Base-by-base conservation (phyloP, 805 yeast species). In the Monosporozyma aerobia region DNA sequence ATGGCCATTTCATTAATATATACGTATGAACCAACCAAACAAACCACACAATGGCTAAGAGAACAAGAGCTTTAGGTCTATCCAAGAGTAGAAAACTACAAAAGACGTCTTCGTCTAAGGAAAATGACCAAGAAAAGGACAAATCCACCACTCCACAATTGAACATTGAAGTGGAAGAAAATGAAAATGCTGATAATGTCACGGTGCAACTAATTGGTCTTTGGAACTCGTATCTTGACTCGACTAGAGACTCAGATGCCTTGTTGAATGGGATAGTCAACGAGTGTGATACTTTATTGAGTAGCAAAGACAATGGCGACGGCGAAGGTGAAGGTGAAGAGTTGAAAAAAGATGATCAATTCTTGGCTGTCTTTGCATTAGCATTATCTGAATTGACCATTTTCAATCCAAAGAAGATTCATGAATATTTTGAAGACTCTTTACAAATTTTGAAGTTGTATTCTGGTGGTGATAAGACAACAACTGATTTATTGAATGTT, bases 231-330 rank as follows among this genome's bases (percentile, higher is more conserved):
- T 87, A 80, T 68, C 60, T 70, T 44, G 65, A 72, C 4, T 74
- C 85, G 2, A 80, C 77, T 3, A 78, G 78, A 53, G 85, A 83
- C 23, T 79, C 78, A 57, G 87, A 83, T 62, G 69, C 82, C 55
- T 76, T 86, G 37, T 64, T 86, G 53, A 86, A 90, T 61, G 97
- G 97, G 25, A 77, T 90, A 4, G 78, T 92, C n/a, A 96, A 90
- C 61, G 97, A 92, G 65, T 86, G 96, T 71, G 97, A 92, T 62
- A 71, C 95, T 49, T 65, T 89, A 35, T 73, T 90, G 57, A 48
- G 46, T 11, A 25, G n/a, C 22, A 39, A 35, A 16, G 14, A n/a
- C 23, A 6, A 11, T 6, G 23, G 10, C 23, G 27, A 19, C 1
- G 29, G 29, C 7, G 29, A 27, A 5, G 29, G 5, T 27, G 29